Conservation (phyloP, 768 basidiomycete genomes). For the Cyclocybe aegerita region DNA sequence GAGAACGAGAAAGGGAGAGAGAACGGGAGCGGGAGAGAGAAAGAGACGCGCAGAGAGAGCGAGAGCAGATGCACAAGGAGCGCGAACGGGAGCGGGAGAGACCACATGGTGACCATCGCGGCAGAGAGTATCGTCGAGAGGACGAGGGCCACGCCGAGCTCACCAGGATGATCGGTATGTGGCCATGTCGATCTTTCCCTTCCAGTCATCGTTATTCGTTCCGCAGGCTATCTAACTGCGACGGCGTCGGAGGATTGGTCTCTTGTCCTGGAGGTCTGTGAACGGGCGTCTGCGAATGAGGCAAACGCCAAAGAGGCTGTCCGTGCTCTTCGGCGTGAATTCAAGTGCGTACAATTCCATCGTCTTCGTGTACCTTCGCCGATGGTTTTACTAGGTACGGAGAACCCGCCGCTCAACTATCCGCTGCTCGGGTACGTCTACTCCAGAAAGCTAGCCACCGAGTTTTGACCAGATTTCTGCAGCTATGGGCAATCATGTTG, state of each 20-base stretch:
- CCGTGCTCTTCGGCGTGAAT: conserved; percentile 77
- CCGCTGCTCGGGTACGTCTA: conserved; percentile 66
- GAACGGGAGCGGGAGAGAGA: conserved; percentile 34
- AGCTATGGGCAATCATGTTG: conserved; percentile 92
- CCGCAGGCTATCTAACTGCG: conserved; percentile 69
- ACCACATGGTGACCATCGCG: conserved; percentile 14
- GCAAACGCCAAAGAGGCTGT: conserved; percentile 81
- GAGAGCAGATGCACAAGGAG: conserved; percentile 37
- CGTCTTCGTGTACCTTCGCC: conserved; percentile 2
- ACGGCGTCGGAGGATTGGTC: conserved; percentile 82
- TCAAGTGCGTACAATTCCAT: conserved; percentile 54
- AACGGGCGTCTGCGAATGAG: conserved; percentile 73
- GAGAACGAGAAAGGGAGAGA: conserved; percentile 37
- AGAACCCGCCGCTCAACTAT: conserved; percentile 71
- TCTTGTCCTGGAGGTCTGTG: conserved; percentile 83
- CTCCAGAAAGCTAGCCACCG: neutral
- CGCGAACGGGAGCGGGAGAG: conserved; percentile 27
- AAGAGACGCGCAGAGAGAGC: conserved; percentile 16
- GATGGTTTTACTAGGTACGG: conserved; percentile 51
- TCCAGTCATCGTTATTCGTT: neutral
- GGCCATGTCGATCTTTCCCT: neutral
- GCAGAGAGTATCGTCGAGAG: conserved; percentile 30
- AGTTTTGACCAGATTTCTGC: neutral
- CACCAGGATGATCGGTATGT: conserved; percentile 70
- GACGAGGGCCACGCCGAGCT: conserved; percentile 53